Evolutionary conservation across 139 green algal genomes (phyloP), one percentile per base, ranked within the genome.

Genomic region (Trebouxia sp.): DNA sequence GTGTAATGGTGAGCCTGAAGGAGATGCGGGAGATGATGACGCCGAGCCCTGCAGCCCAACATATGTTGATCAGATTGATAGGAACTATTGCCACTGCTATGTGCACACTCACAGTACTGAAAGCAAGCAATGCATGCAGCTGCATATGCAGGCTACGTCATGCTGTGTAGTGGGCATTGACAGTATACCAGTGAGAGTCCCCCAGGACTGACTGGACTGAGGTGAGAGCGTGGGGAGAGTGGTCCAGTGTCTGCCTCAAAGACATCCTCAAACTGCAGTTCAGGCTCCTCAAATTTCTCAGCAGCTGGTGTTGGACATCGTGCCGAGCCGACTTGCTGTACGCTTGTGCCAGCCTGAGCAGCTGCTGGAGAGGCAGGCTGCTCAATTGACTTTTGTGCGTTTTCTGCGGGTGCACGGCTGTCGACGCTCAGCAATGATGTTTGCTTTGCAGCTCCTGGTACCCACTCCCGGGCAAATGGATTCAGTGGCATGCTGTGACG

Each of bases 201-300:
- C 20, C 62, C 62, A 43, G 62, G 62, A 37, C 62, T 72, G 35
- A 37, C 62, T 42, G 62, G 62, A 15, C 62, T 72, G 12, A 72
- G 62, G 32, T 72, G 62, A 26, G 62, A 72, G 32, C 62, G 62
- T 22, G 62, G 62, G 1, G 62, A 72, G 5, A 35, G 62, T 5
- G 62, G 62, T 22, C 37, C 62, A n/a, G 62, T 35, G 14, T 72
- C 62, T 35, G 37, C 62, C 15, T 72, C 62, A 45, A 72, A 72
- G 5, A 72, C 35, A 30, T 72, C 62, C 35, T 72, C 62, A 30
- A 72, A 72, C 62, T 72, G 62, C 5, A 77, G 69, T 38, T 77
- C 69, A 5, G 26, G 39, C 5, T 56, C 69, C 39, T 77, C 69
- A 41, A 77, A 24, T 20, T 32, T 41, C 42, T 56, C 41, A 15